A percentile compares a stretch with the other conserved stretches of the same genome.
Conservation (phyloP, 2,329 filamentous ascomycete species). For the Trichophyton simii region DNA sequence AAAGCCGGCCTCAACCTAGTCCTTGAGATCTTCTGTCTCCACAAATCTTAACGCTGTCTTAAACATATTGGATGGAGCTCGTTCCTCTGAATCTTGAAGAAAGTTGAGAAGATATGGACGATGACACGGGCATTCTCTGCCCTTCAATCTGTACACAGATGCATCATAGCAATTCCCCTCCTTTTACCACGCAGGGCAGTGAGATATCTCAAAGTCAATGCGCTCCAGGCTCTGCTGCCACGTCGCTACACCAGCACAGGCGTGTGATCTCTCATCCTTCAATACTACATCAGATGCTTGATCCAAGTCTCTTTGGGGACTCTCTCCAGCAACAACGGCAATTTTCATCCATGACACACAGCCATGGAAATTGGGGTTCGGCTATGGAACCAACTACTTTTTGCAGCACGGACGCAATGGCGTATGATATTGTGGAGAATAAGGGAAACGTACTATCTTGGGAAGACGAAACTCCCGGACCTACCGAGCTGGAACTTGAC, state of each 20-base stretch:
- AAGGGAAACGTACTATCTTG: neutral
- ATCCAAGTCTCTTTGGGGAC: neutral
- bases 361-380: neutral
- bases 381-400: neutral
- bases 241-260: neutral
- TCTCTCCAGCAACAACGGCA: neutral
- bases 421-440: neutral
- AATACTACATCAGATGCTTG: neutral
- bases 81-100: neutral
- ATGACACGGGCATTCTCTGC: neutral
- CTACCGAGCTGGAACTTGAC: slow-evolving; percentile 1
- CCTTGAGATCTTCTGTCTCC: slow-evolving; percentile 9
- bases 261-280: neutral
- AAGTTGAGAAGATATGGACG: slow-evolving; percentile 4
- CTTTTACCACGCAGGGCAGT: neutral
- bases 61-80: slow-evolving; percentile 11
- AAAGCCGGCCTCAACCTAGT: slow-evolving; percentile 5
- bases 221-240: neutral
- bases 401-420: neutral
- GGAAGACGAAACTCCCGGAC: neutral
- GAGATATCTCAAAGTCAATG: neutral
- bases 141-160: slow-evolving; percentile 1
- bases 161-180: neutral
- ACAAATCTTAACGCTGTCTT: slow-evolving; percentile 9
- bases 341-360: neutral